Evolutionary conservation across 139 green algal species (phyloP).

Genomic region (Tetratostichococcus sp.): DNA sequence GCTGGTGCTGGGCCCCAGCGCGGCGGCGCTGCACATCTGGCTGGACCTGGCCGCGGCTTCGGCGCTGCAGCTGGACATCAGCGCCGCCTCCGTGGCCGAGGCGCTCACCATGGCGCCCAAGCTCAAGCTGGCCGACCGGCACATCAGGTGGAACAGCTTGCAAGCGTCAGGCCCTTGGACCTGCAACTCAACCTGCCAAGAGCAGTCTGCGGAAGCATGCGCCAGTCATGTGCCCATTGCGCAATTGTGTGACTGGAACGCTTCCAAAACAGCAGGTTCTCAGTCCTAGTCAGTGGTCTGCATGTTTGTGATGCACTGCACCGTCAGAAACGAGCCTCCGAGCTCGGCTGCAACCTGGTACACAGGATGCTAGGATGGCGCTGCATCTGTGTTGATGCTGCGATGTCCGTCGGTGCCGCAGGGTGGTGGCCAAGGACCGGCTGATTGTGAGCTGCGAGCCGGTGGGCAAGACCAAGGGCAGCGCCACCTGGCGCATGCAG

Average conservation of each 20-base stretch:
- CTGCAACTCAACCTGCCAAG: too few relatives aligned
- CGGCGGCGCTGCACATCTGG: constrained; percentile 20
- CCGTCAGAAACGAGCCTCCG: too few relatives aligned
- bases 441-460: background rate
- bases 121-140: constrained; percentile 75
- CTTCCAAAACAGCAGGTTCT: too few relatives aligned
- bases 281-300: too few relatives aligned
- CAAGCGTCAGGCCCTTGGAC: too few relatives aligned
- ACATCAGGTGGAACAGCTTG: constrained; percentile 37
- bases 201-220: too few relatives aligned
- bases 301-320: too few relatives aligned
- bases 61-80: constrained; percentile 74
- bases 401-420: background rate
- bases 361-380: too few relatives aligned
- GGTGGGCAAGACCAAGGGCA: background rate
- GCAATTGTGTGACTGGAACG: too few relatives aligned
- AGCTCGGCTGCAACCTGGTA: too few relatives aligned
- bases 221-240: too few relatives aligned
- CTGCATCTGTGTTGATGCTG: too few relatives aligned
- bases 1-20: constrained; percentile 22
- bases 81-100: background rate
- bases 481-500: constrained; percentile 11
- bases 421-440: background rate
- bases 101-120: constrained; percentile 28
- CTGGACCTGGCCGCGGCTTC: constrained; percentile 64